Conservation (phyloP, 306 rosid species). For the Glycine soja region DNA sequence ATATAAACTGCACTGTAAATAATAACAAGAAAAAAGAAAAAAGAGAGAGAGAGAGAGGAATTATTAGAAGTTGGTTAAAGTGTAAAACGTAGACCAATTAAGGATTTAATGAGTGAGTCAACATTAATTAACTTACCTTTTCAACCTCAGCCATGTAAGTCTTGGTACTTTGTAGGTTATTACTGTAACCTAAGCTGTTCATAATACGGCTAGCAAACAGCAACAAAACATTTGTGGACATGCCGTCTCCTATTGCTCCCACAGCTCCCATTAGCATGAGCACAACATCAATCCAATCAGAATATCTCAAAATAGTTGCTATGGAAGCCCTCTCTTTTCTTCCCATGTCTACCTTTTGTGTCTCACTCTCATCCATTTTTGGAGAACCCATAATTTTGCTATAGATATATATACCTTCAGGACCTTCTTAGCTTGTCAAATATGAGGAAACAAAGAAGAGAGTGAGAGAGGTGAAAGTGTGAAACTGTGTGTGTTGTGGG, state of each 20-base stretch:
- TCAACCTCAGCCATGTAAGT: slow-evolving; percentile 80
- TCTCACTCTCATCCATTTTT: slow-evolving; percentile 33
- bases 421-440: slow-evolving; percentile 10
- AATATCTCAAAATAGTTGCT: slow-evolving; percentile 65
- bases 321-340: slow-evolving; percentile 50
- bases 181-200: slow-evolving; percentile 83
- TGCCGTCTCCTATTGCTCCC: slow-evolving; percentile 95
- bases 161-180: slow-evolving; percentile 45
- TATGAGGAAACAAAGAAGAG: slow-evolving; percentile 12
- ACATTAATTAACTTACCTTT: slow-evolving; percentile 57
- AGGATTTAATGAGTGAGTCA: slow-evolving; percentile 7
- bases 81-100: slow-evolving; percentile 5
- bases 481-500: not conserved
- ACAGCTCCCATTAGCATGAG: slow-evolving; percentile 78
- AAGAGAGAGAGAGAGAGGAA: no score
- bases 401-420: not conserved
- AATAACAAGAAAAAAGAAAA: slow-evolving; percentile 29
- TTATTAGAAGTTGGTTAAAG: not conserved
- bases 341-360: slow-evolving; percentile 35
- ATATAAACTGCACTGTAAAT: slow-evolving; percentile 86
- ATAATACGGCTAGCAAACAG: slow-evolving; percentile 87
- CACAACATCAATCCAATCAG: slow-evolving; percentile 79
- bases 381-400: slow-evolving; percentile 52
- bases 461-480: not conserved
- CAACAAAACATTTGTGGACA: slow-evolving; percentile 84